phyloP scores from a whole-genome alignment of 1,284 basidiomycete genomes.

The Ganoderma sinense region DNA sequence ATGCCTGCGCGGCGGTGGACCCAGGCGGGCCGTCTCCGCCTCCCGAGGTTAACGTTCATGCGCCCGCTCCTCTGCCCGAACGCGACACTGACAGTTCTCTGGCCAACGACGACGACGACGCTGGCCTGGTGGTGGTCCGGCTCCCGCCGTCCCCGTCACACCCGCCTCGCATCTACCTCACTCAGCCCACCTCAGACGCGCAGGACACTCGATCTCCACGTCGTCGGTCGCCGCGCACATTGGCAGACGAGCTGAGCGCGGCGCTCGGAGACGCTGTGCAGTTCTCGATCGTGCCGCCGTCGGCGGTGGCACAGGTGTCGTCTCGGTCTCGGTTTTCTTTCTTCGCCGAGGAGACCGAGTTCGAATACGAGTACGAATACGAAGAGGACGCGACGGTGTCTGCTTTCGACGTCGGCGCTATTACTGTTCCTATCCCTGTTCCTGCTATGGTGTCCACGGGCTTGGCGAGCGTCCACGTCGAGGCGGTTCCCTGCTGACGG shows the following conservation, averaged over 20 bases:
- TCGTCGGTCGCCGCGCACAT: not conserved
- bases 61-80: not conserved
- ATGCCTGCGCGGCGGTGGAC: not conserved
- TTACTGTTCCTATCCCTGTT: no score
- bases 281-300: slow-evolving; percentile 9
- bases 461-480: not conserved
- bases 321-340: slow-evolving; percentile 16
- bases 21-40: not conserved
- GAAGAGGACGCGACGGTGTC: not conserved
- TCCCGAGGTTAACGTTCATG: not conserved
- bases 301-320: not conserved
- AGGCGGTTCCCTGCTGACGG: not conserved
- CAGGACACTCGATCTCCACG: not conserved
- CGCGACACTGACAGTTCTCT: no score
- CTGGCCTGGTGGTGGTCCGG: not conserved
- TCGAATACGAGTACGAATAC: not conserved
- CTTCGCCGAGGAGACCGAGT: slow-evolving; percentile 10
- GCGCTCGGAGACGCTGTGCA: slow-evolving; percentile 1
- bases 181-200: not conserved
- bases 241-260: slow-evolving; percentile 11
- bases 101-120: no score
- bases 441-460: not conserved
- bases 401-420: not conserved
- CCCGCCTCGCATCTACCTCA: not conserved
- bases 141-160: not conserved